Conservation (phyloP, 257 asterid genomes). For the Plantago ovata region DNA sequence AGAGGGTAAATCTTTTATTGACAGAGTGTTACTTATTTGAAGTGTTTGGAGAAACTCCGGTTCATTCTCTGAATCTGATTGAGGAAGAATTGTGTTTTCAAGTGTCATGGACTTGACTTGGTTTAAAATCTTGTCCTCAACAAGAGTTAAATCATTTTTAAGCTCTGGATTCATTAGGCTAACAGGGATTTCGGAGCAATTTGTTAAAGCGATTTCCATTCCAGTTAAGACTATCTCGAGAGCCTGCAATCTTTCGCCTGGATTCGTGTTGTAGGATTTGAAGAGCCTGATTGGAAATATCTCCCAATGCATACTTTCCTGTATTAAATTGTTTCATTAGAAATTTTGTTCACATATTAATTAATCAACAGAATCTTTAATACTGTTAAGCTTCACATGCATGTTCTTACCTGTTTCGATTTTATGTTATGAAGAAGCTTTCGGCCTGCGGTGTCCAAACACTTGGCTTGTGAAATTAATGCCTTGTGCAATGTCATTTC, state of each 20-base stretch:
- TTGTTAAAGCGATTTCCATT: constrained; percentile 57
- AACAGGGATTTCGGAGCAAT: constrained; percentile 38
- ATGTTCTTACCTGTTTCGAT: constrained; percentile 61
- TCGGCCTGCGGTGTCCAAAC: constrained; percentile 36
- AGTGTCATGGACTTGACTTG: constrained; percentile 39
- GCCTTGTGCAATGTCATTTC: constrained; percentile 43
- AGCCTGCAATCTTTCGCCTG: constrained; percentile 38
- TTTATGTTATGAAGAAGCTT: constrained; percentile 51
- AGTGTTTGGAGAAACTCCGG: constrained; percentile 44
- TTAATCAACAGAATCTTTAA: neutral
- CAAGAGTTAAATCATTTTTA: constrained; percentile 26
- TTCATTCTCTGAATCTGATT: constrained; percentile 29
- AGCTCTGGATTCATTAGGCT: constrained; percentile 26
- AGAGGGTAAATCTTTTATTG: constrained; percentile 41
- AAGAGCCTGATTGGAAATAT: constrained; percentile 40
- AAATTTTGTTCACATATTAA: neutral
- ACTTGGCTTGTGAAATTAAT: constrained; percentile 54
- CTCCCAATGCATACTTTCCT: constrained; percentile 90
- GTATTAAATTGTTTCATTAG: constrained; percentile 13
- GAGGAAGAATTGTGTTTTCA: constrained; percentile 42
- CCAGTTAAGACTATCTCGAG: constrained; percentile 65
- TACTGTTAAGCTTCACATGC: neutral
- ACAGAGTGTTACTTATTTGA: constrained; percentile 25
- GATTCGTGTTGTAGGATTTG: constrained; percentile 47
- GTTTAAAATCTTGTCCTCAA: constrained; percentile 35